Conservation (phyloP, 2,329 filamentous ascomycete species). For the Oidium heveae region DNA sequence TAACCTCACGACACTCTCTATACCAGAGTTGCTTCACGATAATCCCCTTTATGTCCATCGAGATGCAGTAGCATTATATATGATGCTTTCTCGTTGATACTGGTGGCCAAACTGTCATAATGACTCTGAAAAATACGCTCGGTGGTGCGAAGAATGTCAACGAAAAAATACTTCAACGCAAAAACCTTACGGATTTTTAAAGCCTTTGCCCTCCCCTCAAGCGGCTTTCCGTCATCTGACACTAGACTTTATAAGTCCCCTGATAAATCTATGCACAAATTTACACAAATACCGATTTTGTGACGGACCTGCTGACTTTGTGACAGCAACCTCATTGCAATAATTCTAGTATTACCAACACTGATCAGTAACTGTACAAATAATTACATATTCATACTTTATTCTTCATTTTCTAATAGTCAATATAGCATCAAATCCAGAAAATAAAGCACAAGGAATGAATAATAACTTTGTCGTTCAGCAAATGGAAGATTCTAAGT, state of each 20-base stretch:
- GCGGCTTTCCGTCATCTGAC: neutral
- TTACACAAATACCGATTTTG: neutral
- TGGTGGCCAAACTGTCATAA: no score
- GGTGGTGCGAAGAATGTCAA: no score
- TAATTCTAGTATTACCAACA: neutral
- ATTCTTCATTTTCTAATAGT: neutral
- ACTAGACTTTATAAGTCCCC: neutral
- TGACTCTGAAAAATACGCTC: no score
- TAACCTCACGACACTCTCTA: neutral
- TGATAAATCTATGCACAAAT: no score
- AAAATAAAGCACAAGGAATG: neutral
- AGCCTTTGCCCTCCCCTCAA: no score
- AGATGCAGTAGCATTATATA: no score
- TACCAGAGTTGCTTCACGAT: neutral
- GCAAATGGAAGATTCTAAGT: neutral
- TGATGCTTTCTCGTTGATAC: no score
- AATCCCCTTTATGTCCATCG: neutral
- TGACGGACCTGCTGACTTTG: neutral
- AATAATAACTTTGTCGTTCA: neutral
- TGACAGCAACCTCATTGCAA: neutral
- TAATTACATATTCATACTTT: neutral
- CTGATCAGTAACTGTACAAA: neutral
- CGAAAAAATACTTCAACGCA: no score
- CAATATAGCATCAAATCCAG: neutral
- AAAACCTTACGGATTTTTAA: no score